Base-by-base conservation (phyloP, 441 rosid species). In the Arabidopsis lyrata region DNA sequence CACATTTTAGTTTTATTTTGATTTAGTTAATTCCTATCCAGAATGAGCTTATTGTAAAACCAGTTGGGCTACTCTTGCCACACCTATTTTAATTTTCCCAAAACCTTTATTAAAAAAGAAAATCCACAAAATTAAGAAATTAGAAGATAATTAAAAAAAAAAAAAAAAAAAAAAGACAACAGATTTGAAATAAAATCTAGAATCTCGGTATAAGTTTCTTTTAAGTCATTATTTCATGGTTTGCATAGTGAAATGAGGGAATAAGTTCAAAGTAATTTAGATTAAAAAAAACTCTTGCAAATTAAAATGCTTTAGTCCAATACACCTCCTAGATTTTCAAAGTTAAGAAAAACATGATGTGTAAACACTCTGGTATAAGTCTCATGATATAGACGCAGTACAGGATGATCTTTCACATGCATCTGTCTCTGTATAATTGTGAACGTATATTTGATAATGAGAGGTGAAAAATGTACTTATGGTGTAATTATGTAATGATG, bases 401-500 rank as follows among this genome's bases (percentile, higher is more conserved):
- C 52, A 47, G 0, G 42, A 36, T 31, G 42, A 36, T 31, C 42
- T 16, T 52, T 47, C 42, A 63, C 22, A 45, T 47, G 54, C 16
- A 10, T 45, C 11, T 31, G 42, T 16, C 66, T 63, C 22, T 15
- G 8, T 16, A 3, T 16, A 8, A 27, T 27, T 5, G 13, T 61
- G 36, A 24, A n/a, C 14, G 41, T 45, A 15, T 47, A 31, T 32
- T 10, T 47, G 56, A 31, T 11, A 11, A 32, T 63, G 18, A 48
- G 8, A 18, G 32, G 69, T 48, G 13, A 48, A 48, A 34, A 32
- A 34, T 12, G 69, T 34, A 48, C 32, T 48, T 18, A 48, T 63
- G 41, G 55, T 31, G 38, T 63, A 63, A 31, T 63, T 47, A 63
- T 32, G 54, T 63, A 63, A 63, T 63, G 29, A 63, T 35, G 36